phyloP scores from a whole-genome alignment of 2,329 filamentous ascomycete genomes.

The Xylaria sp. region DNA sequence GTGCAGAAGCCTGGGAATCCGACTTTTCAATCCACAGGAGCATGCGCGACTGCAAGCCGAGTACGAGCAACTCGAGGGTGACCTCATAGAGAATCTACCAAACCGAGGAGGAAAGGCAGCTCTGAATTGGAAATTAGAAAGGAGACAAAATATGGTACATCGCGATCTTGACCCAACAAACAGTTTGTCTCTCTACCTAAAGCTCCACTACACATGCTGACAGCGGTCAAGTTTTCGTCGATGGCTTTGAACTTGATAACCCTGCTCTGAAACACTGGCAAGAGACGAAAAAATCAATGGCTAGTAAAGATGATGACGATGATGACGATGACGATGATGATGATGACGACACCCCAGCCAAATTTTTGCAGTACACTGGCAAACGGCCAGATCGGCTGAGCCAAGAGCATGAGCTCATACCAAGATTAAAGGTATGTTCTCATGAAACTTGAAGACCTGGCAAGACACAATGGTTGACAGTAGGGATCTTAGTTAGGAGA shows the following conservation, averaged over 20 bases:
- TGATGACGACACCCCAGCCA: background rate
- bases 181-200: constrained; percentile 30
- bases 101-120: background rate
- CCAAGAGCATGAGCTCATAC: constrained; percentile 34
- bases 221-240: constrained; percentile 37
- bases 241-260: constrained; percentile 28
- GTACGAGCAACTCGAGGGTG: constrained; percentile 5
- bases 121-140: constrained; percentile 30
- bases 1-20: constrained; percentile 8
- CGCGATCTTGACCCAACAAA: constrained; percentile 44
- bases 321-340: background rate
- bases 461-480: background rate
- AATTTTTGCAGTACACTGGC: background rate
- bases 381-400: constrained; percentile 12
- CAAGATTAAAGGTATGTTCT: constrained; percentile 35
- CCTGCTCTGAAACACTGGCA: constrained; percentile 1
- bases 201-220: background rate
- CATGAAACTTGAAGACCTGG: background rate
- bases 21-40: background rate
- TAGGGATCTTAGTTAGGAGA: constrained; percentile 38
- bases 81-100: constrained; percentile 38
- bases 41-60: background rate
- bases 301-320: background rate
- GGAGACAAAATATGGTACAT: constrained; percentile 42
- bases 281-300: background rate